These are phyloP conservation scores for Gypsophila paniculata DNA, from an alignment of 179 eudicot genomes.

Conservation along the genomic window DNA sequence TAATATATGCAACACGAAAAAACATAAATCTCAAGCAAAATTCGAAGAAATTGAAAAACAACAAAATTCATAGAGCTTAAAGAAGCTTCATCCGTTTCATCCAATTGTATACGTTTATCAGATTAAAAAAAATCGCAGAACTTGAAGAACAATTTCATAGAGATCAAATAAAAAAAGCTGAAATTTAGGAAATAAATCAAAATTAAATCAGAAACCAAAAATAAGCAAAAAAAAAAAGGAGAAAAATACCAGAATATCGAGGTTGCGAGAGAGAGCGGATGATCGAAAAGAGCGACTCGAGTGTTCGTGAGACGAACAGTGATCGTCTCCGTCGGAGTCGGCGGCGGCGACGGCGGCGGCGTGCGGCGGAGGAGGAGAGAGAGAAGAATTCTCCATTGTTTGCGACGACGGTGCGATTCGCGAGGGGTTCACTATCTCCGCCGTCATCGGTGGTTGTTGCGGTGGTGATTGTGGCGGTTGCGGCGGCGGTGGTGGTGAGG, in stretches of 20 bases:
- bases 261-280: conserved; percentile 26
- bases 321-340: conserved; percentile 29
- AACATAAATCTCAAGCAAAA: no score
- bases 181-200: neutral
- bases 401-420: conserved; percentile 34
- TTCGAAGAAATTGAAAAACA: neutral
- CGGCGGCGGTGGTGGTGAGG: neutral
- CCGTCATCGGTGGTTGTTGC: conserved; percentile 29
- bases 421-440: conserved; percentile 32
- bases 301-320: conserved; percentile 19
- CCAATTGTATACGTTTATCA: no score
- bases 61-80: neutral
- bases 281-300: conserved; percentile 31
- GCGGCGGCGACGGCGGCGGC: no score
- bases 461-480: no score
- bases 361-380: conserved; percentile 13
- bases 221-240: neutral
- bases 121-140: no score
- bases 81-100: no score
- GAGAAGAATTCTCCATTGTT: conserved; percentile 36
- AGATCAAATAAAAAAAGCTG: no score
- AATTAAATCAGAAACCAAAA: neutral
- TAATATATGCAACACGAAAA: no score
- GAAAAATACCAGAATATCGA: conserved; percentile 34
- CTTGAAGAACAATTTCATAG: no score